Evolutionary conservation across 139 green algal species (phyloP).

Genomic region (Chlorella sp.): DNA sequence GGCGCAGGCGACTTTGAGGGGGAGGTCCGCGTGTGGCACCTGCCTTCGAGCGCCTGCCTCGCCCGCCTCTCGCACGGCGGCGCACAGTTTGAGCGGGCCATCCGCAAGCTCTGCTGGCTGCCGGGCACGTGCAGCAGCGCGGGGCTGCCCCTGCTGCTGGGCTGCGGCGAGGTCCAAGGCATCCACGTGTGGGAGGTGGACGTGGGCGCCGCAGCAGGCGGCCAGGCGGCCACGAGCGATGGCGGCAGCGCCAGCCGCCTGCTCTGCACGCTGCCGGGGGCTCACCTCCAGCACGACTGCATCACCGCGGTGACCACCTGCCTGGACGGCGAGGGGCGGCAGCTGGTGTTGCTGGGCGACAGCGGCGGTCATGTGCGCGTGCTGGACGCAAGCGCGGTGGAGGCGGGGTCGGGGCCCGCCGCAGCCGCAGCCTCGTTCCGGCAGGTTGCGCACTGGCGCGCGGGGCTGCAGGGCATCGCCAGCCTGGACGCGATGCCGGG

Average conservation of each 20-base stretch:
- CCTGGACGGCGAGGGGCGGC: slow-evolving; percentile 24
- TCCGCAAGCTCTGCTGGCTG: slow-evolving; percentile 20
- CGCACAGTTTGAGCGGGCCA: slow-evolving; percentile 9
- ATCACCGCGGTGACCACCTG: slow-evolving; percentile 40
- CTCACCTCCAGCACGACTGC: slow-evolving; percentile 45
- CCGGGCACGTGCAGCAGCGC: not conserved
- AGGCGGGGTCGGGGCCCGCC: not conserved
- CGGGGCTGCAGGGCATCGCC: slow-evolving; percentile 43
- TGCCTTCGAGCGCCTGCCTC: slow-evolving; percentile 9
- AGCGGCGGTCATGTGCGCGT: slow-evolving; percentile 68
- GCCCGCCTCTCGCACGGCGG: not conserved
- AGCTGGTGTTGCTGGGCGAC: slow-evolving; percentile 59
- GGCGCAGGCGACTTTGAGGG: slow-evolving; percentile 78
- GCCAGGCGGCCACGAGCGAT: not conserved
- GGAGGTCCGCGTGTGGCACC: slow-evolving; percentile 20
- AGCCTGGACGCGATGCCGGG: slow-evolving; percentile 49
- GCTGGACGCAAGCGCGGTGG: slow-evolving; percentile 49
- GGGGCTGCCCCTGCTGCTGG: slow-evolving; percentile 52
- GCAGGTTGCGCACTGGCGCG: slow-evolving; percentile 45
- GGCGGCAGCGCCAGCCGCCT: slow-evolving; percentile 31
- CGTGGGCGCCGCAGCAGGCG: not conserved
- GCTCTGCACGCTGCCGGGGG: slow-evolving; percentile 52
- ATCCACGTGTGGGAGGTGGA: slow-evolving; percentile 69
- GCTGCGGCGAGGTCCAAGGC: slow-evolving; percentile 60
- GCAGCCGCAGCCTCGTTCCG: not conserved